A percentile compares a stretch with the other conserved stretches of the same genome.
Evolutionary conservation across 208 protist genomes (phyloP).

Genomic region (Trypanosoma melophagium): DNA sequence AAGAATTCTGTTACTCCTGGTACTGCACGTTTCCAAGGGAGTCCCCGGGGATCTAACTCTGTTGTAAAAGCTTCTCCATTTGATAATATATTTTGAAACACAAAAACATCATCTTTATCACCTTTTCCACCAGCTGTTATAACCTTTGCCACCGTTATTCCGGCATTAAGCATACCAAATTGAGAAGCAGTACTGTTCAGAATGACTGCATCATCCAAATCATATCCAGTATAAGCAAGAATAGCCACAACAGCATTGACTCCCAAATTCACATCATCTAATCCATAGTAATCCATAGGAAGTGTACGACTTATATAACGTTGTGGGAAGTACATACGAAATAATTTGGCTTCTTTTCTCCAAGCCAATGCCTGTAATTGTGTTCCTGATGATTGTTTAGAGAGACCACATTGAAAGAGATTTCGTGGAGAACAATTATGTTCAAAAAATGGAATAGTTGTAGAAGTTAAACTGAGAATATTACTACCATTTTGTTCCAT

Average conservation of each 20-base stretch:
- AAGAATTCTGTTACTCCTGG: constrained; percentile 45
- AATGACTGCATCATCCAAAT: constrained; percentile 99
- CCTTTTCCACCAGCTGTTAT: constrained; percentile 55
- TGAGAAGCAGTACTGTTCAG: constrained; percentile 98
- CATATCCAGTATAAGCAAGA: constrained; percentile 99
- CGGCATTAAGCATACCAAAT: constrained; percentile 97
- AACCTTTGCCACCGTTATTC: constrained; percentile 92
- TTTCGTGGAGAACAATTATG: constrained; percentile 99
- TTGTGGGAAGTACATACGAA: constrained; percentile 97
- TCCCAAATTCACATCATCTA: constrained; percentile 98
- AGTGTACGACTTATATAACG: constrained; percentile 94
- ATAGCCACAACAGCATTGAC: constrained; percentile 99
- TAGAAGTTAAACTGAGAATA: constrained; percentile 97
- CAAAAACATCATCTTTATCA: constrained; percentile 64
- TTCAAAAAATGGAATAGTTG: constrained; percentile 99
- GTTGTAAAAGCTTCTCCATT: constrained; percentile 65
- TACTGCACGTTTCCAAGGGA: constrained; percentile 62
- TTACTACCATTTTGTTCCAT: constrained; percentile 94
- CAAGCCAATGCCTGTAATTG: constrained; percentile 91
- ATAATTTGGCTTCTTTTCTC: constrained; percentile 98
- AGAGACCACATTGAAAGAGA: constrained; percentile 99
- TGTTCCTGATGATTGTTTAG: constrained; percentile 99
- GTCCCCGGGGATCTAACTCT: constrained; percentile 69
- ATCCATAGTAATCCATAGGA: constrained; percentile 90
- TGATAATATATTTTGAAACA: constrained; percentile 84